Evolutionary conservation across 306 rosid species (phyloP).

Genomic region (cucumber (Cucumis sativus)): DNA sequence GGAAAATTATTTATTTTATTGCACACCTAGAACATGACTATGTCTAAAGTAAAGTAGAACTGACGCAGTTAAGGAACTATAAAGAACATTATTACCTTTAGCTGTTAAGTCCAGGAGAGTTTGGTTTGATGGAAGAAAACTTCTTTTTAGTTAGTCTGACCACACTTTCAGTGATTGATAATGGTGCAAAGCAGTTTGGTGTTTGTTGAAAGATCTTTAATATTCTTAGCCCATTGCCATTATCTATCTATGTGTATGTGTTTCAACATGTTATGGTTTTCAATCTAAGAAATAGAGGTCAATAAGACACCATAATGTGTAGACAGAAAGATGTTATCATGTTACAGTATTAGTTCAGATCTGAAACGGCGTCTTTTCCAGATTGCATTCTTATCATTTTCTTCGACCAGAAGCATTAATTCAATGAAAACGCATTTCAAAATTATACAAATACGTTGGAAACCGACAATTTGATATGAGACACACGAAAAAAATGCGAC

Average conservation of each 20-base stretch:
- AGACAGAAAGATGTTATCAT: neutral
- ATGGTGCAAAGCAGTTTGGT: neutral
- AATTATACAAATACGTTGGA: neutral
- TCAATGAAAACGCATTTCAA: neutral
- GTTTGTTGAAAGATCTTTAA: neutral
- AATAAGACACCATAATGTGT: neutral
- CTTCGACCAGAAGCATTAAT: neutral
- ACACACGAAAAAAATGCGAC: neutral
- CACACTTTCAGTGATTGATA: neutral
- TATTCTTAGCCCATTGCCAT: neutral
- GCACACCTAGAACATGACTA: neutral
- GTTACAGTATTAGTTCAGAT: neutral
- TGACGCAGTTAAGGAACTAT: neutral
- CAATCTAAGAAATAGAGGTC: neutral
- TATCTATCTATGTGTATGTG: neutral
- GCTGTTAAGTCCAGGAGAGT: neutral
- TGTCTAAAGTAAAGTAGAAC: neutral
- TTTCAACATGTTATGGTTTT: neutral
- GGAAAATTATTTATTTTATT: neutral
- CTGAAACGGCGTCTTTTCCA: neutral
- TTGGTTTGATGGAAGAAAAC: neutral
- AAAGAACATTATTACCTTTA: neutral
- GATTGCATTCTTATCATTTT: neutral
- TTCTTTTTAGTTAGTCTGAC: neutral
- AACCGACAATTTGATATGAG: neutral